Evolutionary conservation across 2,329 filamentous ascomycete species (phyloP).

Genomic region (Calonectria ilicicola): DNA sequence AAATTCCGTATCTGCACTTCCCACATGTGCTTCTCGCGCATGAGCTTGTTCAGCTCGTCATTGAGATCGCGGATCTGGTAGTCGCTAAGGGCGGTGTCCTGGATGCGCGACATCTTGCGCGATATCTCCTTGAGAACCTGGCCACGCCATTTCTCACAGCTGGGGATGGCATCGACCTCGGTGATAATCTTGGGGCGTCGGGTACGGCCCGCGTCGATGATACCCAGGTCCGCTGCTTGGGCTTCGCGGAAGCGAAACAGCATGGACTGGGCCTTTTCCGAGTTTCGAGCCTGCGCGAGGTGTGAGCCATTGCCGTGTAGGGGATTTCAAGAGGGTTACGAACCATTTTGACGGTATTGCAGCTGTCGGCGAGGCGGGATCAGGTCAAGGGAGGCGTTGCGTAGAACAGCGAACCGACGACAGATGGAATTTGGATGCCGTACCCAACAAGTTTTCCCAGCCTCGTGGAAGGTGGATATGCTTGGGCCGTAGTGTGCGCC

Average conservation of each 20-base stretch:
- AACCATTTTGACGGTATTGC: slow-evolving; percentile 44
- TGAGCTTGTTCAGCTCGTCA: slow-evolving; percentile 99
- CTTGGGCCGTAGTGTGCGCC: slow-evolving; percentile 20
- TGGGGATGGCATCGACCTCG: slow-evolving; percentile 83
- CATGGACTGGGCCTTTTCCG: slow-evolving; percentile 99
- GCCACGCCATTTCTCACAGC: slow-evolving; percentile 97
- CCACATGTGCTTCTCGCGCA: slow-evolving; percentile 99
- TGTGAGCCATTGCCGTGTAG: slow-evolving; percentile 11
- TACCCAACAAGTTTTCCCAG: slow-evolving; percentile 43
- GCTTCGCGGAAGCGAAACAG: slow-evolving; percentile 99
- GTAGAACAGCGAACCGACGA: slow-evolving; percentile 21
- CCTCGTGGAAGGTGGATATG: slow-evolving; percentile 31
- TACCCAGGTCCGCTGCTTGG: slow-evolving; percentile 94
- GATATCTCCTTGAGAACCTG: slow-evolving; percentile 98
- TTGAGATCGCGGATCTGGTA: slow-evolving; percentile 98
- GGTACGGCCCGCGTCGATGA: slow-evolving; percentile 91
- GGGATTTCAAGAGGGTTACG: fast-evolving
- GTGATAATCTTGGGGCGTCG: slow-evolving; percentile 93
- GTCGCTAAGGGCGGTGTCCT: slow-evolving; percentile 90
- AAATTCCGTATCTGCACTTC: slow-evolving; percentile 95
- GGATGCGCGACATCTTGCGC: slow-evolving; percentile 96
- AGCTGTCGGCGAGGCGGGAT: slow-evolving; percentile 16
- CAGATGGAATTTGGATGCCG: slow-evolving; percentile 29
- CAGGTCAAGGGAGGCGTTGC: slow-evolving; percentile 9
- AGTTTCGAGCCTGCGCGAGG: slow-evolving; percentile 85